Conservation (phyloP, 495 filamentous ascomycete genomes). For the Monascus purpureus region DNA sequence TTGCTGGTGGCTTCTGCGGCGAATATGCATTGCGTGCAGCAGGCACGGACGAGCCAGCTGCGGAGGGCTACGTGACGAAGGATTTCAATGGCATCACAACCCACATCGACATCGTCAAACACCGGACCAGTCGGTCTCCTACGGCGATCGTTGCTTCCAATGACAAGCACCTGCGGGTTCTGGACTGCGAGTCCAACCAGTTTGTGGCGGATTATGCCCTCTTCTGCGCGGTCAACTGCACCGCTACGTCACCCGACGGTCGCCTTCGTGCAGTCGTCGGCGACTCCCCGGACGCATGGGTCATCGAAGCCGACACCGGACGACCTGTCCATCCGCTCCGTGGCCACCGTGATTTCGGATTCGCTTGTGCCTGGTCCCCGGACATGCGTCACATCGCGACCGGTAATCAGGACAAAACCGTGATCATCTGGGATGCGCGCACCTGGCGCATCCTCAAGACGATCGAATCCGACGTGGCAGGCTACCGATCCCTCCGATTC, state of each 20-base stretch:
- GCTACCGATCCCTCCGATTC: constrained; percentile 65
- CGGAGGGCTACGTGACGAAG: constrained; percentile 52
- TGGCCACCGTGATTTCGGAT: constrained; percentile 71
- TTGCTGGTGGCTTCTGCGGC: constrained; percentile 70
- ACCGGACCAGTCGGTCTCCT: constrained; percentile 45
- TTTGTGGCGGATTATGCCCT: constrained; percentile 49
- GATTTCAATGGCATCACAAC: constrained; percentile 70
- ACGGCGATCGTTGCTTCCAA: constrained; percentile 73
- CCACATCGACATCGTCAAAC: constrained; percentile 58
- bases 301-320: constrained; percentile 52
- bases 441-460: constrained; percentile 50
- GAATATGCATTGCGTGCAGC: constrained; percentile 59
- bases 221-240: constrained; percentile 67
- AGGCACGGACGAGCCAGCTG: constrained; percentile 24
- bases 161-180: constrained; percentile 57
- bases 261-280: constrained; percentile 70
- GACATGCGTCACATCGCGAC: constrained; percentile 83
- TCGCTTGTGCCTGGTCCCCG: constrained; percentile 83
- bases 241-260: constrained; percentile 62
- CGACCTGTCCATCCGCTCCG: constrained; percentile 39
- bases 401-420: constrained; percentile 73
- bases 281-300: constrained; percentile 41
- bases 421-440: constrained; percentile 79
- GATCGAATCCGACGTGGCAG: constrained; percentile 62
- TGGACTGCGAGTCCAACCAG: constrained; percentile 57